Conservation (phyloP, 306 rosid species). For the Cyclanthera cordifolia region DNA sequence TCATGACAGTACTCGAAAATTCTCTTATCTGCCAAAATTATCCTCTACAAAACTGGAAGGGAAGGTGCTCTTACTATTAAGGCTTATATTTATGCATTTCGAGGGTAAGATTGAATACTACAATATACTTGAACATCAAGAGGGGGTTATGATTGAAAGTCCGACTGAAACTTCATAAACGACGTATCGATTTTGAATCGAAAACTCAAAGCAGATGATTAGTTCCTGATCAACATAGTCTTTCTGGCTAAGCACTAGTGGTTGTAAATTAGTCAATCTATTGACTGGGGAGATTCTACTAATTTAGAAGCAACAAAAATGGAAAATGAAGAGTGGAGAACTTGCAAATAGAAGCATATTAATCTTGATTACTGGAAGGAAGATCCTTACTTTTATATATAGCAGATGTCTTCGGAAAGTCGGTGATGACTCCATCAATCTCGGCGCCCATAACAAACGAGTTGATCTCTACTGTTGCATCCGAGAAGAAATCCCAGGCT, state of each 20-base stretch:
- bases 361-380: neutral
- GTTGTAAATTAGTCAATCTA: neutral
- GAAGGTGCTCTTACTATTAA: too few species aligned
- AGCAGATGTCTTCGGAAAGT: slow-evolving; percentile 62
- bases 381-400: slow-evolving; percentile 74
- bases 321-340: neutral
- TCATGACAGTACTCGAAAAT: neutral
- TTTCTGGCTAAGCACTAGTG: neutral
- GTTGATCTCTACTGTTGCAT: slow-evolving; percentile 76
- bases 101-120: neutral
- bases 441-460: slow-evolving; percentile 28
- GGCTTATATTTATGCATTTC: neutral
- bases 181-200: neutral
- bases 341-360: neutral
- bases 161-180: neutral
- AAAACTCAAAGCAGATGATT: neutral
- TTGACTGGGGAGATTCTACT: neutral
- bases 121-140: neutral
- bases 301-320: too few species aligned
- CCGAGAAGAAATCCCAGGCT: slow-evolving; percentile 85
- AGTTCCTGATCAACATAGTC: neutral
- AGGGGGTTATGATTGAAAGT: neutral
- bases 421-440: slow-evolving; percentile 66
- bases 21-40: neutral
- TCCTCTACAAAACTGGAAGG: too few species aligned